Evolutionary conservation across 1,139 yeast species (phyloP).

Genomic region (Kodamaea ohmeri): DNA sequence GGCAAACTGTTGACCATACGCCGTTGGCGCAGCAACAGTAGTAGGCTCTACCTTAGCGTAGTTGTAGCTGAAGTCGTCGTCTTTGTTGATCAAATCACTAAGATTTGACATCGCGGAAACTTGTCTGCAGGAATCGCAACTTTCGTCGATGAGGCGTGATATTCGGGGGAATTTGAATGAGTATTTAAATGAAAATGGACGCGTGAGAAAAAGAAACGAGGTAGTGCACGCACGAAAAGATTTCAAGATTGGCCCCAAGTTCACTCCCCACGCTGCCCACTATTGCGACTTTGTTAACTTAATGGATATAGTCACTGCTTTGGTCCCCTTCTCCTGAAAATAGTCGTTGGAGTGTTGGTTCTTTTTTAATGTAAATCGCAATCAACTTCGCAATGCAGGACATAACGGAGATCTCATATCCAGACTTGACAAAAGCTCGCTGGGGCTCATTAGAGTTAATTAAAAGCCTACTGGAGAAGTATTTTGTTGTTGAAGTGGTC

Average conservation of each 20-base stretch:
- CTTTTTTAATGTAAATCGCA: too few relatives aligned
- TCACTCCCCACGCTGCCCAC: too few relatives aligned
- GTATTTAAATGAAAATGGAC: slow-evolving; percentile 15
- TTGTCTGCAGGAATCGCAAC: slow-evolving; percentile 3
- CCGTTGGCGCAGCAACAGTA: slow-evolving; percentile 3
- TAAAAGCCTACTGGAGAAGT: too few relatives aligned
- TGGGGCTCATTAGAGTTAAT: too few relatives aligned
- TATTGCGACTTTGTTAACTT: too few relatives aligned
- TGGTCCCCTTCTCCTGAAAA: too few relatives aligned
- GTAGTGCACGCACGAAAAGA: slow-evolving; percentile 12
- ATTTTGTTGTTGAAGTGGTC: too few relatives aligned
- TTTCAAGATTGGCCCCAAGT: neutral
- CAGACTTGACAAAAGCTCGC: too few relatives aligned
- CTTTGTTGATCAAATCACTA: slow-evolving; percentile 20
- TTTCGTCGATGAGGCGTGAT: slow-evolving; percentile 3
- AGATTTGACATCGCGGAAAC: slow-evolving; percentile 18
- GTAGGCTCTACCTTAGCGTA: slow-evolving; percentile 9
- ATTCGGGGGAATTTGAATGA: slow-evolving; percentile 11
- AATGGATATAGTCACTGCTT: too few relatives aligned
- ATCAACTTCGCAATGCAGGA: too few relatives aligned
- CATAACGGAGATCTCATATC: too few relatives aligned
- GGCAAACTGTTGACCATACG: slow-evolving; percentile 9
- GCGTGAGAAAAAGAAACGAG: slow-evolving; percentile 7
- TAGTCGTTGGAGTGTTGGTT: too few relatives aligned
- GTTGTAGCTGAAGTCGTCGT: slow-evolving; percentile 20